phyloP scores from a whole-genome alignment of 495 filamentous ascomycete species.

The Hamigera avellanea region DNA sequence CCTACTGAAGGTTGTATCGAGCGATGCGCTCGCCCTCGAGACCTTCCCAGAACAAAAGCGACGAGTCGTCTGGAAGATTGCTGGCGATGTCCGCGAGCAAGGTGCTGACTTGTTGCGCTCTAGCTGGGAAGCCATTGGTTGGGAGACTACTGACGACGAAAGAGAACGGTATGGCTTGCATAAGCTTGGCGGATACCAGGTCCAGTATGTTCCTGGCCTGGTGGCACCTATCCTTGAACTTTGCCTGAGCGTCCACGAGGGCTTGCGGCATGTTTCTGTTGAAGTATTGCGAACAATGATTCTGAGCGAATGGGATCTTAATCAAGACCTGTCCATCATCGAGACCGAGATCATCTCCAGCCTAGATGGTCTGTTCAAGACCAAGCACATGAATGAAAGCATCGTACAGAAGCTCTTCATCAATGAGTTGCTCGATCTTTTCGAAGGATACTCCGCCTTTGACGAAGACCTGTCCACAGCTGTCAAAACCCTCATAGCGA shows the following conservation, averaged over 20 bases:
- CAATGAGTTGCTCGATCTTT: conserved; percentile 68
- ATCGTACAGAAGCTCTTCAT: conserved; percentile 90
- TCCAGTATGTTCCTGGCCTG: conserved; percentile 90
- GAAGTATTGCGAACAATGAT: conserved; percentile 96
- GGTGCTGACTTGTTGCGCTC: conserved; percentile 73
- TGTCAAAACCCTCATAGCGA: conserved; percentile 65
- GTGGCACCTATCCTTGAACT: conserved; percentile 88
- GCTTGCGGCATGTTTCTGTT: conserved; percentile 77
- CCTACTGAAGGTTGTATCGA: conserved; percentile 78
- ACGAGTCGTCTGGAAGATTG: conserved; percentile 96
- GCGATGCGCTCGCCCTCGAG: conserved; percentile 79
- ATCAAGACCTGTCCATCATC: conserved; percentile 80
- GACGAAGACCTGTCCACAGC: conserved; percentile 69
- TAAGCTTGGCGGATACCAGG: conserved; percentile 91
- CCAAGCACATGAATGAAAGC: conserved; percentile 75
- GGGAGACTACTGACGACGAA: conserved; percentile 80
- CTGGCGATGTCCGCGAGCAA: conserved; percentile 86
- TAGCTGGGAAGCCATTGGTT: conserved; percentile 94
- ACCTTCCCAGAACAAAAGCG: conserved; percentile 96
- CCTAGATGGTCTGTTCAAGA: conserved; percentile 83
- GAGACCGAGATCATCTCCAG: conserved; percentile 97
- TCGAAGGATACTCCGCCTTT: conserved; percentile 54
- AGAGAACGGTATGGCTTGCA: conserved; percentile 59
- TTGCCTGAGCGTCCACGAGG: conserved; percentile 91
- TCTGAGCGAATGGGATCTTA: conserved; percentile 95